phyloP scores from a whole-genome alignment of 2,329 filamentous ascomycete species.

The Fusarium kyushuense region DNA sequence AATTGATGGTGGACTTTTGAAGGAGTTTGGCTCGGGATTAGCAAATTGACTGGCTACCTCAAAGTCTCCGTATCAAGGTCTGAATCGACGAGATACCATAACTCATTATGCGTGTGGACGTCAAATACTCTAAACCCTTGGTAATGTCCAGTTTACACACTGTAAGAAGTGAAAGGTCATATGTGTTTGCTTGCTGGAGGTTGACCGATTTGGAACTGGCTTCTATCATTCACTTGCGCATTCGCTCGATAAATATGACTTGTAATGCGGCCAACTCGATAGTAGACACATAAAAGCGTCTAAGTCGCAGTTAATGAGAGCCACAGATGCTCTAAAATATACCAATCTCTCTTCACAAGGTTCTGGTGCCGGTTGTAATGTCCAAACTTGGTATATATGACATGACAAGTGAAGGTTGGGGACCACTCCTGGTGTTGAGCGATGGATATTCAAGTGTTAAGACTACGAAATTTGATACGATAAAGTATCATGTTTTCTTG shows the following conservation, averaged over 20 bases:
- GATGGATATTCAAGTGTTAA: background rate
- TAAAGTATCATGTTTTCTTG: too few relatives aligned
- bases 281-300: background rate
- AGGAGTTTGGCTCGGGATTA: background rate
- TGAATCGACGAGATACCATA: too few relatives aligned
- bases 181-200: too few relatives aligned
- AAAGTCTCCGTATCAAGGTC: too few relatives aligned
- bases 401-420: background rate
- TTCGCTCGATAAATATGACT: background rate
- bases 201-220: too few relatives aligned
- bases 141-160: too few relatives aligned
- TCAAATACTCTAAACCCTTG: too few relatives aligned
- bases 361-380: too few relatives aligned
- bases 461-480: background rate
- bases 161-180: too few relatives aligned
- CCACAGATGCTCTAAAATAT: rapidly evolving
- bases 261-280: background rate
- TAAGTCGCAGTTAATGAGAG: rapidly evolving
- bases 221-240: background rate
- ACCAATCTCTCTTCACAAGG: background rate
- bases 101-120: too few relatives aligned
- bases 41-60: too few relatives aligned
- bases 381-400: background rate
- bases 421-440: background rate
- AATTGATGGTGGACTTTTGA: background rate